Conservation (phyloP, 176 grass and related monocot genomes). For the Oryza officinalis region DNA sequence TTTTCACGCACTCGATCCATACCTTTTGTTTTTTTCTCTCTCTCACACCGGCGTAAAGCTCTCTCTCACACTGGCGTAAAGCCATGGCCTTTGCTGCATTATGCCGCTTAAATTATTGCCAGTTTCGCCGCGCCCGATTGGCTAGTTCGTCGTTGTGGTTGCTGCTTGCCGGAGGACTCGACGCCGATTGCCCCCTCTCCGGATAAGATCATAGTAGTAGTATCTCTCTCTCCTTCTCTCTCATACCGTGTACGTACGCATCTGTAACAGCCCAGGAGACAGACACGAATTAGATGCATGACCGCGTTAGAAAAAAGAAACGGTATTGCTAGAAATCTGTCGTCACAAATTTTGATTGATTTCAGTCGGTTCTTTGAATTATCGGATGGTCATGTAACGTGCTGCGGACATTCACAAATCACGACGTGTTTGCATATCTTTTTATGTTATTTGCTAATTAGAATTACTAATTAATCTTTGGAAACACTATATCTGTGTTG, state of each 20-base stretch:
- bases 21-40: background rate
- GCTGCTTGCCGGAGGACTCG: conserved; percentile 11
- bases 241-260: background rate
- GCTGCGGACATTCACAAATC: no score
- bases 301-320: no score
- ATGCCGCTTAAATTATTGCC: conserved; percentile 5
- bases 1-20: background rate
- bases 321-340: no score
- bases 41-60: background rate
- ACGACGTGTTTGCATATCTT: no score
- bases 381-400: no score
- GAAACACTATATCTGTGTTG: no score
- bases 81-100: background rate
- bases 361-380: no score
- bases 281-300: no score
- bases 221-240: background rate
- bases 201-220: conserved; percentile 20
- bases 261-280: background rate
- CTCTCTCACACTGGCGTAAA: background rate
- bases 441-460: no score
- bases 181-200: background rate
- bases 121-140: background rate
- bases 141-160: background rate
- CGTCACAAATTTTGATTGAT: no score
- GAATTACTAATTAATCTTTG: no score